Base-by-base conservation (phyloP, 192 early-diverging fungal genomes). In the Coemansia sp. region DNA sequence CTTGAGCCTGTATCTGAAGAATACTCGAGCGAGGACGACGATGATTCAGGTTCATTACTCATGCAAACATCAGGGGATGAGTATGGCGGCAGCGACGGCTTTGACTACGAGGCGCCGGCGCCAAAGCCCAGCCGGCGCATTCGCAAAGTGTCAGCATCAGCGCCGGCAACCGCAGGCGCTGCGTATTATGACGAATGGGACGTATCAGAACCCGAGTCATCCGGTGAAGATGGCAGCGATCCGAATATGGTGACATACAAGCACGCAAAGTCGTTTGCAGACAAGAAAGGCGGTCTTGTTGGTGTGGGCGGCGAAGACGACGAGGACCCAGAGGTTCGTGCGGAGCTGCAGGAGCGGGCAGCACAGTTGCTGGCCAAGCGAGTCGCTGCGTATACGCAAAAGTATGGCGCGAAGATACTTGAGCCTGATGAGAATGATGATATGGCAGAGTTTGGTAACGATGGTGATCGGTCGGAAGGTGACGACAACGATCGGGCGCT, bases 371-470 rank as follows among this genome's bases (percentile, higher is more conserved):
- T 79, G 67, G 67, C 60, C 67, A 73, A 65, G 54, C 71, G 66
- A 10, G 71, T 79, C 2, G 66, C 63, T 25, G 21, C 56, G 57
- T 79, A 67, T 54, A 79, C 73, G 65, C 76, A 57, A 51, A 58
- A 70, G 59, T 79, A 65, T 47, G 72, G 76, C 37, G 23, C 58
- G 0, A 62, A 79, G 22, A 47, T 79, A 57, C 63, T 45, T 9
- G 39, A 29, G 8, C 59, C 72, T n/a, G 47, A 29, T 17, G 45
- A 53, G 3, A 24, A 15, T 4, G n/a, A 14, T 19, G 47, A 49
- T 49, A 7, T 19, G 19, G 15, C 19, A 19, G 47, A n/a, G 14
- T 5, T n/a, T n/a, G 43, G 43, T 12, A n/a, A 45, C 43, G n/a
- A 45, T 15, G 43, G n/a, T n/a, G 43, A 45, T 45, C 29, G 29